phyloP scores from a whole-genome alignment of 148 eudicot species.

The Hydrangea macrophylla region DNA sequence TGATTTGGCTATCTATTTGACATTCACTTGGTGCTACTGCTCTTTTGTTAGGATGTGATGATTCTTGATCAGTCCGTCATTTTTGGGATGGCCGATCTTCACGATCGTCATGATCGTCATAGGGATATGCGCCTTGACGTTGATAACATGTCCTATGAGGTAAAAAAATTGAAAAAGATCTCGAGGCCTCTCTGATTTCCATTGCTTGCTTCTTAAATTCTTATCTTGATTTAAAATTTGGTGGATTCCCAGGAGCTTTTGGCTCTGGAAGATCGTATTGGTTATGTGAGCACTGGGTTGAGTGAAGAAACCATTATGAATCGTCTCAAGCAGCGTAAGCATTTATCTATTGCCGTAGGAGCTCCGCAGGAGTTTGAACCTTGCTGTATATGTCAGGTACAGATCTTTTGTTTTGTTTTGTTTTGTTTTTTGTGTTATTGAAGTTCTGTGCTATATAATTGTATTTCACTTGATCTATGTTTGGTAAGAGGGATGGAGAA shows the following conservation, averaged over 20 bases:
- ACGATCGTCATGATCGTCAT: conserved; percentile 77
- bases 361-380: conserved; percentile 59
- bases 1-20: not conserved
- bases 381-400: conserved; percentile 91
- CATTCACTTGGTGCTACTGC: conserved; percentile 10
- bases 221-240: not conserved
- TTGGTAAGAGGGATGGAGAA: too few species aligned
- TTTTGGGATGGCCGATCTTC: conserved; percentile 72
- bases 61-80: conserved; percentile 77
- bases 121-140: conserved; percentile 97
- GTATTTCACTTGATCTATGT: too few species aligned
- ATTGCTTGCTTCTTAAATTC: not conserved
- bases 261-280: conserved; percentile 92
- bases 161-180: not conserved
- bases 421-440: not conserved
- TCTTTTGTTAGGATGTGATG: conserved; percentile 73
- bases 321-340: conserved; percentile 55
- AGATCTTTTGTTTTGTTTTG: not conserved
- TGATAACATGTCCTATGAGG: conserved; percentile 82
- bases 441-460: too few species aligned
- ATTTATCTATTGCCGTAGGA: conserved; percentile 31
- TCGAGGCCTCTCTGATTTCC: not conserved
- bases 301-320: conserved; percentile 57
- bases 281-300: conserved; percentile 77
- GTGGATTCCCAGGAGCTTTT: conserved; percentile 56